Evolutionary conservation across 2,329 filamentous ascomycete genomes (phyloP).

Genomic region (Dothistroma septosporum): DNA sequence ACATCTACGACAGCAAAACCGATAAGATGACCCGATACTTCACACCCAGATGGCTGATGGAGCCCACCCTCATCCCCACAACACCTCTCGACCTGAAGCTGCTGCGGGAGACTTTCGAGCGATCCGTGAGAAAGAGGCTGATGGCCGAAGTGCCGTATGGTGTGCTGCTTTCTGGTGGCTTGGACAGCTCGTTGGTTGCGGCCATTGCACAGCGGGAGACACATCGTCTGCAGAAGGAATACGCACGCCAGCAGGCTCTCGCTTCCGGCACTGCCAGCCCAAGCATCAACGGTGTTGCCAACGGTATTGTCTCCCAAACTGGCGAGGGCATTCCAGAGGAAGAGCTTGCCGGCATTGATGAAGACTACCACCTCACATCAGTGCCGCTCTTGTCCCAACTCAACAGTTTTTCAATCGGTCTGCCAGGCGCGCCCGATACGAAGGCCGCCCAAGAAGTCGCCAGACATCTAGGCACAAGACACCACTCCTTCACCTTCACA

Average conservation of each 20-base stretch:
- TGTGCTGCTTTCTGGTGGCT: slow-evolving; percentile 87
- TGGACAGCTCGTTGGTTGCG: slow-evolving; percentile 93
- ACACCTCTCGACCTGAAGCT: slow-evolving; percentile 78
- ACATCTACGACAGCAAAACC: slow-evolving; percentile 93
- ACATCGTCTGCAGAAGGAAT: slow-evolving; percentile 53
- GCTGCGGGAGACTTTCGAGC: slow-evolving; percentile 78
- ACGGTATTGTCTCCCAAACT: slow-evolving; percentile 45
- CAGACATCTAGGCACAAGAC: slow-evolving; percentile 94
- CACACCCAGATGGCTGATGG: slow-evolving; percentile 82
- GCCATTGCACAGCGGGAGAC: slow-evolving; percentile 95
- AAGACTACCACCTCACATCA: slow-evolving; percentile 82
- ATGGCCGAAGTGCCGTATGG: slow-evolving; percentile 99
- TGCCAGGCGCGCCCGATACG: slow-evolving; percentile 88
- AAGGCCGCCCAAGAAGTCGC: slow-evolving; percentile 89
- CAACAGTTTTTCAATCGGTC: slow-evolving; percentile 97
- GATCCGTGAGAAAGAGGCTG: slow-evolving; percentile 87
- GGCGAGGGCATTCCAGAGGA: slow-evolving; percentile 52
- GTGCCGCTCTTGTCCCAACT: slow-evolving; percentile 89
- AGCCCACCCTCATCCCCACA: slow-evolving; percentile 71
- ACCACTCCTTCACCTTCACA: slow-evolving; percentile 97
- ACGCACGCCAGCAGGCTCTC: slow-evolving; percentile 41
- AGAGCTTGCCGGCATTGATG: slow-evolving; percentile 88
- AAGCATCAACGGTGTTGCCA: slow-evolving; percentile 31
- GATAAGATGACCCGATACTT: slow-evolving; percentile 82
- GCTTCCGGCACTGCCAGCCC: slow-evolving; percentile 31